Evolutionary conservation across 202 grass and related monocot species (phyloP), one percentile per base, ranked within the genome.

Genomic region (Cymbopogon flexuosus): DNA sequence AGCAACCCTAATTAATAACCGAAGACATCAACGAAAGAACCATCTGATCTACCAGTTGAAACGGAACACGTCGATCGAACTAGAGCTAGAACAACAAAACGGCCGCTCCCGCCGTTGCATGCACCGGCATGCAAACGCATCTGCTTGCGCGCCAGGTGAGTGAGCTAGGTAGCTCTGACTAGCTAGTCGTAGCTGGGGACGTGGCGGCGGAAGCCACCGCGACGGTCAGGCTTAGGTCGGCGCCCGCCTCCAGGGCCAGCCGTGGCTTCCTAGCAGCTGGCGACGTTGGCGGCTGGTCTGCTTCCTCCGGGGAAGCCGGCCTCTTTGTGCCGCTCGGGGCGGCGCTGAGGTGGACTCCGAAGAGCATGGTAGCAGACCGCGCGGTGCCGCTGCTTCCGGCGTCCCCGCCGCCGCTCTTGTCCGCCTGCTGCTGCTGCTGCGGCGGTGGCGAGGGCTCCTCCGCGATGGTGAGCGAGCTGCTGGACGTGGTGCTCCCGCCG

Each of bases 391-490:
- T 81, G 79, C 85, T 90, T 3, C 86, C 87, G 12, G 80, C 87
- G 49, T 90, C 93, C 33, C 72, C 84, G 56, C 45, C 45, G 45
- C 83, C 80, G 69, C 79, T 82, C 80, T 87, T 75, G 12, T 86
- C 72, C 21, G 60, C 27, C 1, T 69, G 51, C 6, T 90, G 86
- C 72, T 40, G 37, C 1, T 10, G 40, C 43, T 59, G 68, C 0
- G 80, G 81, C 4, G 80, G 87, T 0, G 87, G 90, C 2, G 90
- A 93, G 0, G 84, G 90, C 79, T 96, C 90, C 3, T 94, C 96
- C 7, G 86, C 93, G 79, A 99, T 99, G 70, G 96, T 99, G 22
- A 99, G 90, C 2, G 96, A 99, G 82, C 96, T 99, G 79, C 96
- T 99, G 21, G 96, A 99, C 12, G 96, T 94, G 3, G 90, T 95